These are phyloP conservation scores for Triglochin maritima DNA, from an alignment of 106 monocot species.

Conservation along the genomic window DNA sequence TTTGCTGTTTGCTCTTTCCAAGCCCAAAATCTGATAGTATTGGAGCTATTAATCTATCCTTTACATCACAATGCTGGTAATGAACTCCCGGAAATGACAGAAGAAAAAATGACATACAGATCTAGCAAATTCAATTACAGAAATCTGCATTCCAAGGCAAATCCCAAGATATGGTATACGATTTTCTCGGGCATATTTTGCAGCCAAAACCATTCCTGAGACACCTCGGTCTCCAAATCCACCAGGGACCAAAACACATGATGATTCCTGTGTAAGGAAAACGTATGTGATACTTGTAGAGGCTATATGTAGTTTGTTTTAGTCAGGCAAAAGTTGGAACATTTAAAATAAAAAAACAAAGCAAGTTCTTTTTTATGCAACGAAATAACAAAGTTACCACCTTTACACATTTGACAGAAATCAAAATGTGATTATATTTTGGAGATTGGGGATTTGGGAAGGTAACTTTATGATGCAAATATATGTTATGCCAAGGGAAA, in stretches of 20 bases:
- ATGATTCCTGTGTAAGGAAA: constrained; percentile 41
- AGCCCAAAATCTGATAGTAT: constrained; percentile 29
- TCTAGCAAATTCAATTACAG: constrained; percentile 89
- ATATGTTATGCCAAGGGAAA: too few species aligned
- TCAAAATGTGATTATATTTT: too few species aligned
- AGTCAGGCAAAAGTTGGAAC: constrained; percentile 24
- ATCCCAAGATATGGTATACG: constrained; percentile 89
- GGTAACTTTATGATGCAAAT: too few species aligned
- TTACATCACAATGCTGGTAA: too few species aligned
- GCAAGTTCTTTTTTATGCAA: not conserved
- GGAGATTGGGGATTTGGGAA: too few species aligned
- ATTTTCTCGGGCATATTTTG: constrained; percentile 91
- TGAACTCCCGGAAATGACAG: too few species aligned
- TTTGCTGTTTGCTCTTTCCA: constrained; percentile 84
- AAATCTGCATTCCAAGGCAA: constrained; percentile 95
- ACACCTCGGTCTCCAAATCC: constrained; percentile 95
- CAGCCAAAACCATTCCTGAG: constrained; percentile 85
- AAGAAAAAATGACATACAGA: constrained; percentile 15
- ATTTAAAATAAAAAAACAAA: constrained; percentile 33
- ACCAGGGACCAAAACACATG: constrained; percentile 88
- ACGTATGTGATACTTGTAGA: not conserved
- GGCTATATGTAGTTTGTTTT: too few species aligned
- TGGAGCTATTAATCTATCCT: too few species aligned
- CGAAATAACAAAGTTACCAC: too few species aligned
- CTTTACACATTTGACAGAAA: too few species aligned